phyloP scores from a whole-genome alignment of 129 eudicot genomes.

The Glebionis coronaria region DNA sequence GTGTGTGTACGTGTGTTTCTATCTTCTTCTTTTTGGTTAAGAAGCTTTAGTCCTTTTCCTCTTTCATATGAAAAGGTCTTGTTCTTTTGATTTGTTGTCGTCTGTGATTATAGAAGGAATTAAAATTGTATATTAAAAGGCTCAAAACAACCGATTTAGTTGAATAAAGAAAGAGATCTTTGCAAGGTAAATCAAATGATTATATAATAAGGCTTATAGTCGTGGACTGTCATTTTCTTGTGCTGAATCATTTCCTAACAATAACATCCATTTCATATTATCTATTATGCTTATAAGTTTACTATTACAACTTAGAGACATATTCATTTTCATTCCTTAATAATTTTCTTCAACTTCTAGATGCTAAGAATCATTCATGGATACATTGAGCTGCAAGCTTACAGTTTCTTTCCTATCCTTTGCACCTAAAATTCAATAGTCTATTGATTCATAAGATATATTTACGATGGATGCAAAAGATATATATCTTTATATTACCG shows the following conservation, averaged over 20 bases:
- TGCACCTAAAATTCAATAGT: neutral
- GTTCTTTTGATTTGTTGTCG: constrained; percentile 15
- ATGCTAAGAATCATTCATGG: neutral
- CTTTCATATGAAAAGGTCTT: constrained; percentile 23
- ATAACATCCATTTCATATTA: neutral
- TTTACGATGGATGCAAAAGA: too few species aligned
- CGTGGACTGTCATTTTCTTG: constrained; percentile 26
- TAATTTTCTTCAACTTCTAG: neutral
- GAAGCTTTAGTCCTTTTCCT: constrained; percentile 21
- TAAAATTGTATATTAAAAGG: constrained; percentile 18
- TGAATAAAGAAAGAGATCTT: constrained; percentile 18
- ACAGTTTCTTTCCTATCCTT: neutral
- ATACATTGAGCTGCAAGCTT: neutral
- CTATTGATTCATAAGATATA: too few species aligned
- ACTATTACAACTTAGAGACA: neutral
- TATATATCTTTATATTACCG: too few species aligned
- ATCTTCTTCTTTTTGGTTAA: constrained; percentile 19
- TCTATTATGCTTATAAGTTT: neutral
- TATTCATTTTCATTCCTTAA: neutral
- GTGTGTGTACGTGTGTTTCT: constrained; percentile 12
- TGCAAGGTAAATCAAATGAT: constrained; percentile 14
- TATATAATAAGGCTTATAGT: neutral
- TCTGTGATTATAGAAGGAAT: constrained; percentile 16
- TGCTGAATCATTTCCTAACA: constrained; percentile 14
- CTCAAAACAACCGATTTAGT: constrained; percentile 14